Conservation (phyloP, 1,284 basidiomycete species). For the Lignosus rhinocerotis region DNA sequence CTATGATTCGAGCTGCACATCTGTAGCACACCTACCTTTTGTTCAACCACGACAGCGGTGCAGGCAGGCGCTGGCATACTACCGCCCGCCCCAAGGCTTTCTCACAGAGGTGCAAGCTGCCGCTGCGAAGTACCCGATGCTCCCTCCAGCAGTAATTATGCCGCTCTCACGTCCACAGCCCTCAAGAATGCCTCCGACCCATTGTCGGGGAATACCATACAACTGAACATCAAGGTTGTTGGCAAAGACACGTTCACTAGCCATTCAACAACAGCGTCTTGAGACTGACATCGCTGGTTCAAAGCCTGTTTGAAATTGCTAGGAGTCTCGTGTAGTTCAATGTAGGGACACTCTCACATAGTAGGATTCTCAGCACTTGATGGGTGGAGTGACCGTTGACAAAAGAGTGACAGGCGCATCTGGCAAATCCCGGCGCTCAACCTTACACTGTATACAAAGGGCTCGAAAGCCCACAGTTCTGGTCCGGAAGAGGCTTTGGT, state of each 20-base stretch:
- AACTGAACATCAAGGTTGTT: slow-evolving; percentile 22
- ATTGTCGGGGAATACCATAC: slow-evolving; percentile 2
- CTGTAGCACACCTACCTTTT: neutral
- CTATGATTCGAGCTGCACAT: neutral
- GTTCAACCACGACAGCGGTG: no score
- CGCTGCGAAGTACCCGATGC: slow-evolving; percentile 30
- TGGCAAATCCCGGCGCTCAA: no score
- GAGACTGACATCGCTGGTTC: neutral
- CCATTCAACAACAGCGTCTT: neutral
- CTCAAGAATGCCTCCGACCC: slow-evolving; percentile 24
- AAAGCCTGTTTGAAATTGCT: no score
- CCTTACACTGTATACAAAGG: no score
- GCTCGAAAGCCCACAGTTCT: no score
- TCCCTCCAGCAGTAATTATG: slow-evolving; percentile 10
- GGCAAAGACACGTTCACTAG: slow-evolving; percentile 16
- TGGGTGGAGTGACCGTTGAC: no score
- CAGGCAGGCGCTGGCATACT: no score
- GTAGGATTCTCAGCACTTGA: no score
- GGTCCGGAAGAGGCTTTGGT: no score
- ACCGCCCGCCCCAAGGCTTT: neutral
- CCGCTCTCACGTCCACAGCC: slow-evolving; percentile 21
- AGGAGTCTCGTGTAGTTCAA: no score
- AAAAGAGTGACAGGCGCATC: no score
- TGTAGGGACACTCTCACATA: no score
- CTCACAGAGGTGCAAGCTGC: slow-evolving; percentile 34